A percentile compares a stretch with the other conserved stretches of the same genome.
These are phyloP conservation scores for Penicillium taxi DNA, from an alignment of 495 filamentous ascomycete genomes.

Conservation along the genomic window DNA sequence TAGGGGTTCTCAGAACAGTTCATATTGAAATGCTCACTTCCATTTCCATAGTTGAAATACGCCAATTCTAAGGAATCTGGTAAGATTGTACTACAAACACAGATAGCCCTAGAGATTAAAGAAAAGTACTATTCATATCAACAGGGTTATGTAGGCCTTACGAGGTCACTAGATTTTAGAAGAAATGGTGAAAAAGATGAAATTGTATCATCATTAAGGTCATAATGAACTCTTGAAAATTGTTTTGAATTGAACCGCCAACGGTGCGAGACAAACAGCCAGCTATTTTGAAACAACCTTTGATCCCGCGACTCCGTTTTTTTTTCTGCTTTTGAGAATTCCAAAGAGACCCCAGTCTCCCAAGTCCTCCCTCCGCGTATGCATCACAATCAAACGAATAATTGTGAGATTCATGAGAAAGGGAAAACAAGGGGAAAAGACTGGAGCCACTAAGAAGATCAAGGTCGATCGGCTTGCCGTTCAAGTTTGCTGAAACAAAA, in stretches of 20 bases:
- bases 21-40: no score
- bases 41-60: no score
- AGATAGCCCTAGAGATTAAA: no score
- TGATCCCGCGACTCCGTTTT: conserved; percentile 40
- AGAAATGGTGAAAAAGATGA: conserved; percentile 12
- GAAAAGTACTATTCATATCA: no score
- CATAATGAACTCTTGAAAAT: conserved; percentile 37
- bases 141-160: no score
- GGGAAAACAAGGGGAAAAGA: conserved; percentile 25
- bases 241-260: conserved; percentile 45
- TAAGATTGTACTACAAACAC: no score
- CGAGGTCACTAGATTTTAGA: no score
- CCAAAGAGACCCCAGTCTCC: conserved; percentile 21
- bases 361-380: conserved; percentile 24
- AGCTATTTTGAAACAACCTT: conserved; percentile 43
- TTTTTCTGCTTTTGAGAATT: conserved; percentile 27
- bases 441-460: conserved; percentile 17
- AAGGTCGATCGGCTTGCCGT: conserved; percentile 40
- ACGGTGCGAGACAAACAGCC: conserved; percentile 41
- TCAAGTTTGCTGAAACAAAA: conserved; percentile 39
- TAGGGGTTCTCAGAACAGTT: background rate
- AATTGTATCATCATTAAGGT: conserved; percentile 26
- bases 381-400: conserved; percentile 31
- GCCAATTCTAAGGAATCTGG: no score
- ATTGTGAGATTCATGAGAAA: no score